These are phyloP conservation scores for Euryodendron excelsum DNA, from an alignment of 148 eudicot genomes.

Conservation along the genomic window DNA sequence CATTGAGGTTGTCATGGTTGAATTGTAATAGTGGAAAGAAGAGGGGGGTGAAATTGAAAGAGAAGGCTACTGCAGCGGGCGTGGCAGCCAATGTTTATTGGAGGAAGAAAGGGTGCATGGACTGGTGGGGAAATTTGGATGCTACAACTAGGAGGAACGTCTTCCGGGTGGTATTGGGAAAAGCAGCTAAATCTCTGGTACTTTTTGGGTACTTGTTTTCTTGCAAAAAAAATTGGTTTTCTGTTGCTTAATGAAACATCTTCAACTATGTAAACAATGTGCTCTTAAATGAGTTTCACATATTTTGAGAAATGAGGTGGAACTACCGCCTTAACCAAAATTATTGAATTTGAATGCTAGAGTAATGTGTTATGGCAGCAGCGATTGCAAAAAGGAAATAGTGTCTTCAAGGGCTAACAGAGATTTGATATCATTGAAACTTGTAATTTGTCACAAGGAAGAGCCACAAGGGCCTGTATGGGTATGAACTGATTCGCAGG, in stretches of 20 bases:
- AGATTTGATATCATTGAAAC: not conserved
- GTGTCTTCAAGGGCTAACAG: not conserved
- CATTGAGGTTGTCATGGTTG: slow-evolving; percentile 83
- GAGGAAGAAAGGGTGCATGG: slow-evolving; percentile 94
- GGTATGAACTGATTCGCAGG: slow-evolving; percentile 1
- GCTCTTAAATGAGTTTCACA: not conserved
- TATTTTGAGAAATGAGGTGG: no score
- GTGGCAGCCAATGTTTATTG: slow-evolving; percentile 76
- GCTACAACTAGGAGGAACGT: slow-evolving; percentile 36
- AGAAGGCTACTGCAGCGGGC: slow-evolving; percentile 49
- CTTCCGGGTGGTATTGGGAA: slow-evolving; percentile 45
- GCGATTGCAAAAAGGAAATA: not conserved
- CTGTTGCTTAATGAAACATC: slow-evolving; percentile 8
- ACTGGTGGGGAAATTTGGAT: slow-evolving; percentile 90
- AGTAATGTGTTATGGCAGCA: not conserved
- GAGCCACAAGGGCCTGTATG: not conserved
- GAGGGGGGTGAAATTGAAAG: slow-evolving; percentile 84
- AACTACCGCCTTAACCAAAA: not conserved
- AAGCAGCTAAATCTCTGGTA: slow-evolving; percentile 71
- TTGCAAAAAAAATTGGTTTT: slow-evolving; percentile 8
- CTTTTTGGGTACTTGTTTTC: slow-evolving; percentile 16
- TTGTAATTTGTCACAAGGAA: not conserved
- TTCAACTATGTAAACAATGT: not conserved
- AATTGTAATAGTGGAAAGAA: slow-evolving; percentile 63
- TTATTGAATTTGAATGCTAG: not conserved